Base-by-base conservation (phyloP, 1,284 basidiomycete species). In the Irpex sp. region DNA sequence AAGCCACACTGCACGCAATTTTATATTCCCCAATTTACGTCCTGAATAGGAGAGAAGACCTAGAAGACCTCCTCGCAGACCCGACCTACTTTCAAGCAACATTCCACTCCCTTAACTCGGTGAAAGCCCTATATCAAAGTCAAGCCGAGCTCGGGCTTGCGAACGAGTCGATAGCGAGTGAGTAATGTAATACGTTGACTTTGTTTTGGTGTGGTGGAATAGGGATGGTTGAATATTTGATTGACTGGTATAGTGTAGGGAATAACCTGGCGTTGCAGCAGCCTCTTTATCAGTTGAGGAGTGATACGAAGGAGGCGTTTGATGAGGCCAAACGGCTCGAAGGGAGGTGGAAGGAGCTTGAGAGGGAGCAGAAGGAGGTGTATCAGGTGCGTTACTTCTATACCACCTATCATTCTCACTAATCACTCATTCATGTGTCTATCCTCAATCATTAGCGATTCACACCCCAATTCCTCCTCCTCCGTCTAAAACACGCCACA, bases 41-140 rank as follows among this genome's bases (percentile, higher is more conserved):
- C 9, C 1, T 3, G 6, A 58, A 21, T 71, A 94, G 92, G 66
- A 84, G 90, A 61, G 87, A 92, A 65, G 92, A 94, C 68, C 80
- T 97, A n/a, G 91, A 96, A 73, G 92, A 94, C 71, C 77, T 96
- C 18, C 77, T 96, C 21, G 80, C 82, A 18, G 91, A 96, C 68
- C 88, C 88, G 1, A 77, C 80, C 18, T 94, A 94, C 72, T 94
- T 95, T 66, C 90, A 96, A 72, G 91, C 94, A 5, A 80, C 91
- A 63, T 89, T 96, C 67, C 88, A 94, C 72, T 86, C 90, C 1
- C 75, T 96, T 8, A 78, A 85, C 1, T 80, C 82, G 52, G 91
- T 95, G 48, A 86, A 88, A 69, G 80, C 82, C 12, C 76, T 94
- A 62, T 88, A 93, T 62, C 81, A 85, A 64, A 84, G 86, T 1